These are phyloP conservation scores for Colletotrichum scovillei DNA, from an alignment of 2,329 filamentous ascomycete genomes.

Conservation along the genomic window DNA sequence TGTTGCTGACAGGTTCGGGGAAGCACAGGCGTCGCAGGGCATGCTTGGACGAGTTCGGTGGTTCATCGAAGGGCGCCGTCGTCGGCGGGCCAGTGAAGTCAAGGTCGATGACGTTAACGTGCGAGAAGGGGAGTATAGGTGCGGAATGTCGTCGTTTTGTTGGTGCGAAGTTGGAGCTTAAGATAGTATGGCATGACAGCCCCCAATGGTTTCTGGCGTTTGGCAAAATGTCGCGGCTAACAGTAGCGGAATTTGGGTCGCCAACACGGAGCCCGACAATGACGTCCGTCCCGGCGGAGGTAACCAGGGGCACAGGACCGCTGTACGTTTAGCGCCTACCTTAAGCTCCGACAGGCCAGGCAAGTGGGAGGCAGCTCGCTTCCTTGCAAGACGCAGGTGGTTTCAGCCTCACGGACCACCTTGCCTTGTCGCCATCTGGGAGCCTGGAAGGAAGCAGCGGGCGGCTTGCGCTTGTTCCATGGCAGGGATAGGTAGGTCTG, in stretches of 20 bases:
- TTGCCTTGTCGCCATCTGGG: not conserved
- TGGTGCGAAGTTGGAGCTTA: not conserved
- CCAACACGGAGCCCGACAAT: conserved; percentile 27
- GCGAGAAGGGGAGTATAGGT: not conserved
- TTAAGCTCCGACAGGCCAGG: conserved; percentile 12
- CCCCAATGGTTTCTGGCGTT: not conserved
- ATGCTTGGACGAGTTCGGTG: conserved; percentile 21
- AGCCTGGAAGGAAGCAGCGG: not conserved
- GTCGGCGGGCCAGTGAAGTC: not conserved
- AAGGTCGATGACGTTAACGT: not conserved
- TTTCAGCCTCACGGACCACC: conserved; percentile 33
- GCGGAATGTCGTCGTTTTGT: not conserved
- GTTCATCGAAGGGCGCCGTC: conserved; percentile 14
- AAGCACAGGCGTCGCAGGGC: conserved; percentile 18
- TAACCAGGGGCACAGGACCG: conserved; percentile 21
- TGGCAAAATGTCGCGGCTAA: conserved; percentile 19
- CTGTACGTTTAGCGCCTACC: conserved; percentile 25
- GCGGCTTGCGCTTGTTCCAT: not conserved
- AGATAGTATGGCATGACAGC: conserved; percentile 8
- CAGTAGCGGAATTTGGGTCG: conserved; percentile 27
- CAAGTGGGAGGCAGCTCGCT: not conserved
- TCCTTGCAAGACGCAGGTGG: not conserved
- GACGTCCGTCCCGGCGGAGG: conserved; percentile 28
- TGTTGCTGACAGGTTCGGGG: conserved; percentile 9
- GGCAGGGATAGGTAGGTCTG: not conserved